Evolutionary conservation across 2,329 filamentous ascomycete genomes (phyloP).

Genomic region (Diaporthe aspalathi): DNA sequence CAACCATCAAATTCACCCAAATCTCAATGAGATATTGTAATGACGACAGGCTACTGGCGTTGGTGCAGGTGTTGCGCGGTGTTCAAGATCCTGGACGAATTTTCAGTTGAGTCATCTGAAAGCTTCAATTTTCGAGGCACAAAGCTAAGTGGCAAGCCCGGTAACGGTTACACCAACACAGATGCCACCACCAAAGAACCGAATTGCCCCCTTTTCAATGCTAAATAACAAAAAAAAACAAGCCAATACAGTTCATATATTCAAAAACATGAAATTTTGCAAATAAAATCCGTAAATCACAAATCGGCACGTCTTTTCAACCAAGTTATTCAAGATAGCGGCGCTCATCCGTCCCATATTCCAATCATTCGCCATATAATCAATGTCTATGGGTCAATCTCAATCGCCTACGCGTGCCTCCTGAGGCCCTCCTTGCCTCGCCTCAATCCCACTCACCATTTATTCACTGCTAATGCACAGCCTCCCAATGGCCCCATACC

Average conservation of each 20-base stretch:
- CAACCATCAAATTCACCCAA: neutral
- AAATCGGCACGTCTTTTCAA: neutral
- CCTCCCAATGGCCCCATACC: neutral
- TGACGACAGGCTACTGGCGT: neutral
- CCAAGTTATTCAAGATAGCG: neutral
- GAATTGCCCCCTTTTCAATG: neutral
- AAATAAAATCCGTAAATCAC: neutral
- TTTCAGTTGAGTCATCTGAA: constrained; percentile 36
- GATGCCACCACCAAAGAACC: neutral
- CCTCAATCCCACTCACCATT: neutral
- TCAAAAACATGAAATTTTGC: neutral
- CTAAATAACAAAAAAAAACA: neutral
- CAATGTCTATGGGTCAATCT: neutral
- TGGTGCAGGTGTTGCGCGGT: neutral
- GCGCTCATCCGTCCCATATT: constrained; percentile 13
- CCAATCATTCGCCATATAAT: too few relatives aligned
- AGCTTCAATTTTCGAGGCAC: constrained; percentile 31
- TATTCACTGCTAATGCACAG: neutral
- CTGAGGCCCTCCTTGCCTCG: neutral
- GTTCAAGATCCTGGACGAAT: constrained; percentile 25
- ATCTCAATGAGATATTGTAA: neutral
- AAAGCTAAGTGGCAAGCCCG: constrained; percentile 23
- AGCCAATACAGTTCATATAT: neutral
- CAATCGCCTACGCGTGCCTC: neutral
- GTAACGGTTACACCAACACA: neutral